Evolutionary conservation across 2,329 filamentous ascomycete species (phyloP), one percentile per base, ranked within the genome.

Genomic region (Penicillium palitans): DNA sequence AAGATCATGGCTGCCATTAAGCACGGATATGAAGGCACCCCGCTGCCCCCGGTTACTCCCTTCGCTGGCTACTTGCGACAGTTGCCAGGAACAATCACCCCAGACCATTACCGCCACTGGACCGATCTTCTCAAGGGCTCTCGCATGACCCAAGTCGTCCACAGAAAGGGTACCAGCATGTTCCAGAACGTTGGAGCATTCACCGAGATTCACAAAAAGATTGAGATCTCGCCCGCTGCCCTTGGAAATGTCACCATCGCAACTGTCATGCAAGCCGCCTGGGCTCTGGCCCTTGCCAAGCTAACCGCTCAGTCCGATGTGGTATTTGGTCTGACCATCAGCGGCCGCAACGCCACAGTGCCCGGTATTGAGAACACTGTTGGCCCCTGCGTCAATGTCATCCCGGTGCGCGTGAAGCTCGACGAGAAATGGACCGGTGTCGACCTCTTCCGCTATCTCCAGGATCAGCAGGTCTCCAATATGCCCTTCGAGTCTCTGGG

Each of bases 341-440:
- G 81, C 58, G 87, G 87, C 0, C 82, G 87, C 47, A 86, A 85
- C 68, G 81, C 84, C 19, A 83, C 82, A 56, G 76, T 86, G 1
- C 75, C 80, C 17, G 78, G 79, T 41, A 80, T 82, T 21, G 83
- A 87, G 59, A 76, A 76, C 53, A 83, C 88, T 47, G 79, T 84
- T 46, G 87, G 87, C 0, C 87, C 87, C 0, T 87, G 85, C 60
- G 87, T 87, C 79, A 87, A 89, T 65, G 86, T 88, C 67, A 80
- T 87, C 1, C 87, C 87, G 0, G 80, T 89, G 37, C 81, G 87
- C 21, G 81, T 89, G 15, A 75, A 74, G 29, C 84, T 89, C 66
- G 74, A 77, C 3, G 66, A 77, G 0, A 68, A 72, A 3, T 84
- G 83, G 80, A 84, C 79, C 3, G 82, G 75, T 0, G 61, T 78